These are phyloP conservation scores for Pichia eremophila DNA, from an alignment of 805 yeast species.

Conservation along the genomic window DNA sequence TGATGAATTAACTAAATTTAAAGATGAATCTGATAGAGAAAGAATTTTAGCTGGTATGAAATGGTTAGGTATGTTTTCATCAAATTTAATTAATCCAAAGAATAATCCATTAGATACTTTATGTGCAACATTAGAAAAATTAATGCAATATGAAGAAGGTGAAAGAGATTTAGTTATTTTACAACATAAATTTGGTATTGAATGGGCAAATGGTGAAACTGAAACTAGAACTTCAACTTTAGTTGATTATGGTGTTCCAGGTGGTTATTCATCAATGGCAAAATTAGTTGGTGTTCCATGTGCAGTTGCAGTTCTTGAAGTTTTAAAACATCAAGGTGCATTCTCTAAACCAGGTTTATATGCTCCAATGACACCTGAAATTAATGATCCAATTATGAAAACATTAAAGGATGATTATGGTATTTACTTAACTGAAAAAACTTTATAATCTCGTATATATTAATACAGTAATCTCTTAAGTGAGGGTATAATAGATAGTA, in stretches of 20 bases:
- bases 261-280: conserved; percentile 97
- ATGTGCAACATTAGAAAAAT: conserved; percentile 90
- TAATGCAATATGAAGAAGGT: conserved; percentile 92
- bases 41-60: conserved; percentile 81
- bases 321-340: conserved; percentile 59
- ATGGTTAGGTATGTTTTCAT: conserved; percentile 92
- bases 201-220: conserved; percentile 85
- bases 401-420: conserved; percentile 84
- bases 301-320: conserved; percentile 86
- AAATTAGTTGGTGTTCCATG: conserved; percentile 97
- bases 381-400: conserved; percentile 85
- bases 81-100: conserved; percentile 68
- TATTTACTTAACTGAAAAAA: conserved; percentile 83
- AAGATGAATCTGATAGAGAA: conserved; percentile 70
- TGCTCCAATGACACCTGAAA: conserved; percentile 89
- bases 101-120: conserved; percentile 92
- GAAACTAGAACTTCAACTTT: conserved; percentile 94
- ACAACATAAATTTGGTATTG: conserved; percentile 97
- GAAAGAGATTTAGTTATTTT: conserved; percentile 93
- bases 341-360: conserved; percentile 70
- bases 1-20: conserved; percentile 69
- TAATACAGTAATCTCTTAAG: too few relatives aligned
- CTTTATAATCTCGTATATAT: conserved; percentile 32
- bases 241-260: conserved; percentile 86
- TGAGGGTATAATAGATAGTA: too few relatives aligned